Percentiles rank a stretch among this genome's conserved stretches.
phyloP scores from a whole-genome alignment of 768 basidiomycete genomes.

The Xanthoconium stramineum region DNA sequence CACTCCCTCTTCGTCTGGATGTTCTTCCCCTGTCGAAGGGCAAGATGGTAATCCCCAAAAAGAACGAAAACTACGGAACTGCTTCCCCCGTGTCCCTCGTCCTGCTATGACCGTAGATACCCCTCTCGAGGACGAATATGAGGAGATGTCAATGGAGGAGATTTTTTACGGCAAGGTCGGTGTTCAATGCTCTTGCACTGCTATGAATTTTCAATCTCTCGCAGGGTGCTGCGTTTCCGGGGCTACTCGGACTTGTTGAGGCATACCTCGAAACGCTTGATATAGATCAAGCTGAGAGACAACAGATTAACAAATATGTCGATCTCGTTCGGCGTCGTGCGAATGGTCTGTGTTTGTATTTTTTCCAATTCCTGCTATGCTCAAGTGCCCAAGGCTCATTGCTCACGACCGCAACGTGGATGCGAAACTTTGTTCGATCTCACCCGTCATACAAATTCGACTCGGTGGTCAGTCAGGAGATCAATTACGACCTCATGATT shows the following conservation, averaged over 20 bases:
- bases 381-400: slow-evolving; percentile 55
- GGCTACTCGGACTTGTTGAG: slow-evolving; percentile 75
- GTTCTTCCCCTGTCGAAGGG: slow-evolving; percentile 35
- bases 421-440: slow-evolving; percentile 83
- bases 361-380: neutral
- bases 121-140: slow-evolving; percentile 78
- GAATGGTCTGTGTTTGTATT: slow-evolving; percentile 52
- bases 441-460: slow-evolving; percentile 93
- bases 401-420: slow-evolving; percentile 88
- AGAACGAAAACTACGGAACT: slow-evolving; percentile 67
- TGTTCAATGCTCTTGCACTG: slow-evolving; percentile 2
- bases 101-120: slow-evolving; percentile 52
- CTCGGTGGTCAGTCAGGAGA: slow-evolving; percentile 86
- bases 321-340: slow-evolving; percentile 76
- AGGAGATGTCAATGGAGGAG: slow-evolving; percentile 88
- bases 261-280: slow-evolving; percentile 87
- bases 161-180: slow-evolving; percentile 91
- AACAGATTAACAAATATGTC: slow-evolving; percentile 71
- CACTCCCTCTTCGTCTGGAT: slow-evolving; percentile 42
- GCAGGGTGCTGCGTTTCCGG: slow-evolving; percentile 68
- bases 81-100: slow-evolving; percentile 51
- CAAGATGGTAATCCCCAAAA: slow-evolving; percentile 41
- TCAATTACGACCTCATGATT: slow-evolving; percentile 90
- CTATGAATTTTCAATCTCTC: slow-evolving; percentile 1
- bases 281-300: slow-evolving; percentile 55